phyloP scores from a whole-genome alignment of 768 basidiomycete species.

The Dioszegia aurantiaca region DNA sequence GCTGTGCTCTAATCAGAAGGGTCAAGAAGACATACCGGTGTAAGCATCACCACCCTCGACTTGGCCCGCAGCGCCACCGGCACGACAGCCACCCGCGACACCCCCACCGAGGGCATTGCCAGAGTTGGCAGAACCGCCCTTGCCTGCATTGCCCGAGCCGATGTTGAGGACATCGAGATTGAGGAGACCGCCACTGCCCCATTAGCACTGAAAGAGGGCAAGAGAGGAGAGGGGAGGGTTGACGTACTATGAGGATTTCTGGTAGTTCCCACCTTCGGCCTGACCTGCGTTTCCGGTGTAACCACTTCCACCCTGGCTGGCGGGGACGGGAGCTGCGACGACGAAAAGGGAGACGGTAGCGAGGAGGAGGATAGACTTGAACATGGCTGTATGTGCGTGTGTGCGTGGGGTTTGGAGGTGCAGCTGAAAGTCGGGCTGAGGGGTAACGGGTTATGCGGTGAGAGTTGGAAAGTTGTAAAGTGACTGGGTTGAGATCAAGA shows the following conservation, averaged over 20 bases:
- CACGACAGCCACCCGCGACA: conserved; percentile 7
- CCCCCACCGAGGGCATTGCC: conserved; percentile 36
- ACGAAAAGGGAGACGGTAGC: conserved; percentile 16
- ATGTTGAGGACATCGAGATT: conserved; percentile 43
- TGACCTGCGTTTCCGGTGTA: conserved; percentile 39
- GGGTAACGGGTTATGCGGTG: no score
- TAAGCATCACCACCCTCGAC: conserved; percentile 26
- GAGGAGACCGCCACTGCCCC: conserved; percentile 24
- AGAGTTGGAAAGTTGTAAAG: not conserved
- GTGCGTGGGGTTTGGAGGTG: conserved; percentile 4
- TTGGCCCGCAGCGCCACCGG: conserved; percentile 1
- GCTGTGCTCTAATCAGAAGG: not conserved
- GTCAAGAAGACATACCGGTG: conserved; percentile 15
- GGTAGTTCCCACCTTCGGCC: conserved; percentile 30
- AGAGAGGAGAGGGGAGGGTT: not conserved
- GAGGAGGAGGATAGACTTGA: conserved; percentile 16
- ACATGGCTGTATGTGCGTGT: conserved; percentile 14
- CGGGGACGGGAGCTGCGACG: conserved; percentile 27
- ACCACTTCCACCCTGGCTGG: conserved; percentile 24
- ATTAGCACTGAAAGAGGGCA: not conserved
- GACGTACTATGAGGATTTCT: conserved; percentile 17
- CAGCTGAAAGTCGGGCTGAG: not conserved
- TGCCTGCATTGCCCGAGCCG: conserved; percentile 39
- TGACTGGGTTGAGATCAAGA: not conserved
- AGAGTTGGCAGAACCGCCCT: conserved; percentile 37